phyloP scores from a whole-genome alignment of 805 yeast species.

The Pichia exigua region DNA sequence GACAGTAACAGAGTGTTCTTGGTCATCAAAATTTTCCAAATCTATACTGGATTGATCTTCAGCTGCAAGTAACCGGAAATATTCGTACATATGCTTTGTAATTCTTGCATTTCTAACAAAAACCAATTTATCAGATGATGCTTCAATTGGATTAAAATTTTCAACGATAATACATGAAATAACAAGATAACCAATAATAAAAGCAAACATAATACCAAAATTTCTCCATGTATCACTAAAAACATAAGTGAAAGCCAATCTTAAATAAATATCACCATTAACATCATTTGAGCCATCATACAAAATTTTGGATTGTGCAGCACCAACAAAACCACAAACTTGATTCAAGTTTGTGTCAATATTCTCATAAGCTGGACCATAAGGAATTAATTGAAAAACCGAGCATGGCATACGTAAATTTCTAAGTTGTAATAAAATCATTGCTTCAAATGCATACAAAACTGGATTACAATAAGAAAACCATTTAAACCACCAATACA shows the following conservation, averaged over 20 bases:
- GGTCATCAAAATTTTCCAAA: constrained; percentile 25
- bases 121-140: constrained; percentile 28
- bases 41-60: constrained; percentile 13
- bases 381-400: constrained; percentile 36
- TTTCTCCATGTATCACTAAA: constrained; percentile 73
- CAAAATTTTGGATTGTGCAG: constrained; percentile 24
- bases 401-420: constrained; percentile 46
- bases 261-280: constrained; percentile 43
- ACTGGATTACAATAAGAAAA: constrained; percentile 42
- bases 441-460: constrained; percentile 42
- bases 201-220: constrained; percentile 45
- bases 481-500: constrained; percentile 62
- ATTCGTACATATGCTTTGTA: constrained; percentile 21
- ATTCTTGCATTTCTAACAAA: constrained; percentile 22
- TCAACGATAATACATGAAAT: constrained; percentile 27
- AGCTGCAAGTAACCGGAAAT: not conserved
- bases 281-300: constrained; percentile 31
- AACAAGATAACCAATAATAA: constrained; percentile 33
- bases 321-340: constrained; percentile 48
- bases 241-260: constrained; percentile 39
- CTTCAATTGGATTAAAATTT: constrained; percentile 21
- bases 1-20: constrained; percentile 2
- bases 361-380: constrained; percentile 45
- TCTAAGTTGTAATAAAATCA: constrained; percentile 51
- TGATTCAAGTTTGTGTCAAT: constrained; percentile 29